Base-by-base conservation (phyloP, 2,329 filamentous ascomycete species). In the Colletotrichum godetiae region DNA sequence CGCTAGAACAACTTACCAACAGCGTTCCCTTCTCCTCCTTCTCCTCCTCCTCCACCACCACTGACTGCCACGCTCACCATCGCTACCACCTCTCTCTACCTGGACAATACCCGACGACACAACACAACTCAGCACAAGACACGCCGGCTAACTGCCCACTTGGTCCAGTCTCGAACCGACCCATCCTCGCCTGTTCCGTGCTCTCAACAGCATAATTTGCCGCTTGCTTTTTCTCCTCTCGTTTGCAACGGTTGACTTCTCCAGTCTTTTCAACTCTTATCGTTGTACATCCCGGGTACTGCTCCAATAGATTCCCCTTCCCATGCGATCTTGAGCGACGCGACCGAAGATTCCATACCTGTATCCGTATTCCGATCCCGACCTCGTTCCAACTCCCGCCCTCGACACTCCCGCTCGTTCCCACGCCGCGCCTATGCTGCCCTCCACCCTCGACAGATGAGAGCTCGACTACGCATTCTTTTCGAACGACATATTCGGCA, bases 401-500 rank as follows among this genome's bases (percentile, higher is more conserved):
- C 42, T 46, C 56, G 53, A 62, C 11, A 55, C 24, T 35, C 7
- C 57, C 46, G 24, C 53, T 59, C 70, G 27, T 60, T 42, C 31
- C 13, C 31, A 60, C 57, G 29, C 73, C 70, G 71, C 71, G 71
- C 67, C 66, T 67, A 70, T 75, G 71, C 71, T 63, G 35, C 62
- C 22, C 58, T 53, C 8, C 58, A 56, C 65, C 70, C 42, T 33
- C 61, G 29, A 68, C 73, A 67, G 71, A 75, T 75, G 73, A 74
- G 66, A 73, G 57, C 55, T 67, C 52, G 35, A 49, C 73, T 42
- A 74, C 62, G n/a, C 59, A 62, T 12, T 64, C 52, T 71, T 56
- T 57, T n/a, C 62, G 67, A 75, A 70, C 66, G 62, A 75, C 57
- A 74, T 49, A 67, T 57, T 60, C 68, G 68, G 37, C 49, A 63